Evolutionary conservation across 2,329 filamentous ascomycete genomes (phyloP).

Genomic region (Scytalidium sp.): DNA sequence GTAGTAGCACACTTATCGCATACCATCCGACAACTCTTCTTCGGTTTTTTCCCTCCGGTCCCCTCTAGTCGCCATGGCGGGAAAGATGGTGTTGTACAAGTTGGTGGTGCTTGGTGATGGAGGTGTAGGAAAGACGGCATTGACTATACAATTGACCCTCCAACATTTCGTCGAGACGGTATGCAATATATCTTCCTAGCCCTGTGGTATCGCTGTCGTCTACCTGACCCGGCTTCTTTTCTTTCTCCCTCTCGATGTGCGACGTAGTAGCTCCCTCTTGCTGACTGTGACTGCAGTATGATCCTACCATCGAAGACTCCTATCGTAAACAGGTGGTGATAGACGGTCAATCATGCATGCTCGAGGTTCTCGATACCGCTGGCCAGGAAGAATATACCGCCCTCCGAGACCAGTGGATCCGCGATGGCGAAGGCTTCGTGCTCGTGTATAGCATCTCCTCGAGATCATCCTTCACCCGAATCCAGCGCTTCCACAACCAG

Average conservation of each 20-base stretch:
- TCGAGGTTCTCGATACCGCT: conserved; percentile 94
- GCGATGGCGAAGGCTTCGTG: conserved; percentile 95
- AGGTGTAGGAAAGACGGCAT: conserved; percentile 89
- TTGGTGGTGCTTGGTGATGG: conserved; percentile 93
- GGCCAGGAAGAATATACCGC: conserved; percentile 99
- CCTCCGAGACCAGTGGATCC: conserved; percentile 95
- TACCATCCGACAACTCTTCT: neutral
- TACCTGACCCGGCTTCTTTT: neutral
- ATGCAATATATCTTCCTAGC: conserved; percentile 32
- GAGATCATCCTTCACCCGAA: conserved; percentile 88
- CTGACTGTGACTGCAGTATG: conserved; percentile 47
- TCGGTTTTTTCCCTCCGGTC: neutral
- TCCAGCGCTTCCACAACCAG: conserved; percentile 94
- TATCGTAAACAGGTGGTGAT: conserved; percentile 91
- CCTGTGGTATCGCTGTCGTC: neutral
- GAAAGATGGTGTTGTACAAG: conserved; percentile 95
- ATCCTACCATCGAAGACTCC: conserved; percentile 85
- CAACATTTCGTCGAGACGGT: conserved; percentile 98
- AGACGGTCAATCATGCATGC: conserved; percentile 92
- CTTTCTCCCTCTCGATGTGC: neutral
- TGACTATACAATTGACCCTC: conserved; percentile 94
- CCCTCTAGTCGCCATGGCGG: conserved; percentile 61
- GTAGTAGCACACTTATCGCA: too few species aligned
- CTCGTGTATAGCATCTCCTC: conserved; percentile 99
- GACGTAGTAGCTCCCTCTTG: conserved; percentile 1